These are phyloP conservation scores for Tripterygium wilfordii DNA, from an alignment of 177 flowering plant genomes.

Conservation along the genomic window DNA sequence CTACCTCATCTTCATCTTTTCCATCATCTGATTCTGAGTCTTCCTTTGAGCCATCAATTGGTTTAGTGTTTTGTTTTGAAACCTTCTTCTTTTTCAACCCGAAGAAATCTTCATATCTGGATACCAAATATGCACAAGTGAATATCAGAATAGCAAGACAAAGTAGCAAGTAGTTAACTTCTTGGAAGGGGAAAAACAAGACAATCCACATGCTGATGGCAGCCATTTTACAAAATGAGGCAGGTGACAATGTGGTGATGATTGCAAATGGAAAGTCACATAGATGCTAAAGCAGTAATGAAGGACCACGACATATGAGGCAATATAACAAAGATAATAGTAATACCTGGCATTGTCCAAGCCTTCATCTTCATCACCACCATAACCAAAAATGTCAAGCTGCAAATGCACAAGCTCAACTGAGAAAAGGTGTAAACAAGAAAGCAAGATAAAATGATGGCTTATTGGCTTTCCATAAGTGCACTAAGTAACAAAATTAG, in stretches of 20 bases:
- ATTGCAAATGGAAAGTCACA: no score
- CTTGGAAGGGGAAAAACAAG: no score
- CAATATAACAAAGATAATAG: not conserved
- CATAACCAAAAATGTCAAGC: conserved; percentile 33
- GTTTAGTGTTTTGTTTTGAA: conserved; percentile 16
- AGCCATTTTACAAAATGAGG: no score
- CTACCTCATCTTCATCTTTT: conserved; percentile 22
- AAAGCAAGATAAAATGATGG: not conserved
- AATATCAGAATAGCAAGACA: not conserved
- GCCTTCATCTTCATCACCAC: conserved; percentile 25
- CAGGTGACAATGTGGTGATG: no score
- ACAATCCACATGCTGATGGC: no score
- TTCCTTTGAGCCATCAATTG: conserved; percentile 34
- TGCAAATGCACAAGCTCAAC: conserved; percentile 17
- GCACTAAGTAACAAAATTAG: not conserved
- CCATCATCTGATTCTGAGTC: conserved; percentile 33
- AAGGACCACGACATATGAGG: no score
- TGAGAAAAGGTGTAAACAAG: not conserved
- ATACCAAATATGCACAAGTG: not conserved
- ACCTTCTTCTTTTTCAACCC: conserved; percentile 35
- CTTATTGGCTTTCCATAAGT: no score
- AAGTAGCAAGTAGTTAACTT: not conserved
- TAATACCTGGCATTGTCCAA: conserved; percentile 15
- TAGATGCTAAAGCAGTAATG: no score
- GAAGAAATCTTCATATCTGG: conserved; percentile 80